Evolutionary conservation across 2,329 filamentous ascomycete genomes (phyloP).

Genomic region (Colletotrichum karsti): DNA sequence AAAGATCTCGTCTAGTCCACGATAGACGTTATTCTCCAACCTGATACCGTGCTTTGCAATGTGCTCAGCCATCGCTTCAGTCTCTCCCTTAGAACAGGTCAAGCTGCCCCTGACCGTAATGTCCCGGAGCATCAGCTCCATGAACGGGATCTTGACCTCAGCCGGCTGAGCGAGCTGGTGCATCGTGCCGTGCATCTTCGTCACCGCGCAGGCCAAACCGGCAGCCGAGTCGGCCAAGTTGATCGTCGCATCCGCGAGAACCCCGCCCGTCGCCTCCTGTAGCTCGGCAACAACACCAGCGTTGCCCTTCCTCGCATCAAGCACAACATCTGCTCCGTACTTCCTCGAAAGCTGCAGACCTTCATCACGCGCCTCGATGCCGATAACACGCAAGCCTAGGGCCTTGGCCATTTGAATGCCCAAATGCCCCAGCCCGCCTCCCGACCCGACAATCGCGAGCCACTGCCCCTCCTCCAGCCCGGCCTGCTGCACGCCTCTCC

Average conservation of each 20-base stretch:
- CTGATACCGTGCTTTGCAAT: conserved; percentile 55
- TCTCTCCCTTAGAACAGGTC: conserved; percentile 51
- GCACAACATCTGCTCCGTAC: conserved; percentile 58
- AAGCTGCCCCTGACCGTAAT: conserved; percentile 58
- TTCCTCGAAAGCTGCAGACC: conserved; percentile 56
- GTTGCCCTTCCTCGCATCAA: conserved; percentile 60
- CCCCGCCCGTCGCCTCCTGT: conserved; percentile 53
- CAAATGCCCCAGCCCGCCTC: conserved; percentile 74
- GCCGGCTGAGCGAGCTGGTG: conserved; percentile 65
- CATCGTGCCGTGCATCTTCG: conserved; percentile 66
- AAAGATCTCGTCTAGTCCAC: conserved; percentile 59
- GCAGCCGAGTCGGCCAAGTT: conserved; percentile 64
- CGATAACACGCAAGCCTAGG: conserved; percentile 78
- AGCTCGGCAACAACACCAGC: conserved; percentile 56
- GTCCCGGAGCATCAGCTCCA: conserved; percentile 62
- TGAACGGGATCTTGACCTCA: conserved; percentile 46
- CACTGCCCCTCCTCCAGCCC: conserved; percentile 63
- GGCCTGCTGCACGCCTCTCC: conserved; percentile 52
- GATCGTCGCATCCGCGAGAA: conserved; percentile 61
- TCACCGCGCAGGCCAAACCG: conserved; percentile 61
- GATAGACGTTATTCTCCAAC: conserved; percentile 59
- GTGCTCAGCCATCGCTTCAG: conserved; percentile 54
- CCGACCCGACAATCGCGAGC: conserved; percentile 78
- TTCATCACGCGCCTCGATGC: conserved; percentile 72
- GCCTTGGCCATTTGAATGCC: conserved; percentile 83